Conservation (phyloP, 768 basidiomycete species). For the Boletus rex-veris region DNA sequence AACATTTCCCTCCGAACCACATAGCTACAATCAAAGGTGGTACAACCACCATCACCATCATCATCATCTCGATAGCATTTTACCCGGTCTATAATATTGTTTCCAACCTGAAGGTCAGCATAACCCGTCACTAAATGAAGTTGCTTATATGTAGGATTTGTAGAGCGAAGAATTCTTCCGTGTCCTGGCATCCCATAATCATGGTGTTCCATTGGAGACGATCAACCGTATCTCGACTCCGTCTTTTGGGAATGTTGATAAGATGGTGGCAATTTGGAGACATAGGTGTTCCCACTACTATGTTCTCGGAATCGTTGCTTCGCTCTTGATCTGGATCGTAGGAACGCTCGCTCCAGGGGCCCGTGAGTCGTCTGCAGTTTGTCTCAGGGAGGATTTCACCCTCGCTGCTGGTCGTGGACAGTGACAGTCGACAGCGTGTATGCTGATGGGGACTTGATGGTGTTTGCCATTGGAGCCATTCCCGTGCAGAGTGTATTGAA, state of each 20-base stretch:
- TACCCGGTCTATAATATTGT: constrained; percentile 20
- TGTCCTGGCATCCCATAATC: constrained; percentile 5
- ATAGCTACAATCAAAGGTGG: constrained; percentile 27
- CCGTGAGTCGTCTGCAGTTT: constrained; percentile 13
- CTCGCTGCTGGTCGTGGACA: not conserved
- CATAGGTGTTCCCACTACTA: constrained; percentile 23
- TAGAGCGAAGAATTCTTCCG: constrained; percentile 32
- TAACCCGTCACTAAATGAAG: not conserved
- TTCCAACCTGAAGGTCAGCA: constrained; percentile 16
- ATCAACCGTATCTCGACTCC: constrained; percentile 24
- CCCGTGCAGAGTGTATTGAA: constrained; percentile 23
- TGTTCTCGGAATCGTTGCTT: constrained; percentile 15
- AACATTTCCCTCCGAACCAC: not conserved
- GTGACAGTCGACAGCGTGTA: constrained; percentile 23
- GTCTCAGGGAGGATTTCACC: no score
- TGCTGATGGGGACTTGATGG: constrained; percentile 20
- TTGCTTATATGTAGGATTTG: not conserved
- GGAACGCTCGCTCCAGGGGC: constrained; percentile 24
- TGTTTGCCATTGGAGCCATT: constrained; percentile 23
- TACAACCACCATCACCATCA: constrained; percentile 29
- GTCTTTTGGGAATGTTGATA: constrained; percentile 18
- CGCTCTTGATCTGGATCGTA: constrained; percentile 17
- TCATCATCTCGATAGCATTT: constrained; percentile 27
- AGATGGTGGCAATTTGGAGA: constrained; percentile 15
- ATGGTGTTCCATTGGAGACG: constrained; percentile 23